Evolutionary conservation across 164 flowering plant genomes (phyloP), one percentile per base, ranked within the genome.

Genomic region (Aristolochia fimbriata): DNA sequence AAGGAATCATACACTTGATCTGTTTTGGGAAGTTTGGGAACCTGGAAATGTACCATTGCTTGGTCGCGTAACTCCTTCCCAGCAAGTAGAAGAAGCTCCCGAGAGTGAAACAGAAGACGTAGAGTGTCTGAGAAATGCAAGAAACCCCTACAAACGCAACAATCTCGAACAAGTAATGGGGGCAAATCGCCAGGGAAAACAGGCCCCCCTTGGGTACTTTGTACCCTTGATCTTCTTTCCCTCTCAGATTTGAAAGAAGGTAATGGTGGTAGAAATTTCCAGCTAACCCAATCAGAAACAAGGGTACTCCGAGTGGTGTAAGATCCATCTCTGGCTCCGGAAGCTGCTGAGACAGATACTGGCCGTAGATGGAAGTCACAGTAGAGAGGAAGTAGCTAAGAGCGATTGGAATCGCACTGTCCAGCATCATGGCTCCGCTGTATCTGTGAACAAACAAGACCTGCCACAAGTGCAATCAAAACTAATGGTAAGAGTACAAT

Each of bases 231-330:
- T 71, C 80, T 27, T 65, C 71, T 23, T 70, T 59, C 16, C 41
- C 33, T 50, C 89, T 78, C 2, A 85, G 71, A 17, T 68, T 80
- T 15, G 89, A 65, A 8, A 88, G 86, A 22, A 82, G 64, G 71
- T 31, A 63, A 67, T 86, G 88, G 71, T 88, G 92, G 68, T 83
- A 84, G 56, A 84, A 80, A 64, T 88, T 88, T 4, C 92, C 96
- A 52, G n/a, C 22, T 14, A 79, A 76, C 6, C 92, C 87, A 3
- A 77, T 52, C 15, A 80, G 46, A 55, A 86, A 84, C 24, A 80
- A 22, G 16, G 51, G 51, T 7, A 78, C 27, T 17, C 96, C 96
- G 1, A 54, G 6, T n/a, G 61, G 72, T 62, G 60, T 76, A 53
- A 86, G 56, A 65, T 84, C 82, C 0, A 78, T 11, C 10, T 33